phyloP scores from a whole-genome alignment of 768 basidiomycete genomes.

The Phallus indusiatus region DNA sequence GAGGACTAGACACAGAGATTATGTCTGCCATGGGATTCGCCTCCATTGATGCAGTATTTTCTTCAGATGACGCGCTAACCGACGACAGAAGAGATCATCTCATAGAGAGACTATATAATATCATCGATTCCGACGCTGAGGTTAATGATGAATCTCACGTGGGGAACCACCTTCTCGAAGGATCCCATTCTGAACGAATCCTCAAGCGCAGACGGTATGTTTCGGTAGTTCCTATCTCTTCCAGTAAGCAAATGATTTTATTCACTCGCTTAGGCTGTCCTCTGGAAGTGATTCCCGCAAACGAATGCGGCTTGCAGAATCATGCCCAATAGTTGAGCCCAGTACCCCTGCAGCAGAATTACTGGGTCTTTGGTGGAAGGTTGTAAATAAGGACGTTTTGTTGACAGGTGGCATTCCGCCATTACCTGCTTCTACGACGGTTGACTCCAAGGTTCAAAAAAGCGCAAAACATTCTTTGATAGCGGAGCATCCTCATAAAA shows the following conservation, averaged over 20 bases:
- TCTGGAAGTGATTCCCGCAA: conserved; percentile 38
- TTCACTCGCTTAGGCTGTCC: background rate
- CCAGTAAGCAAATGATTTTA: background rate
- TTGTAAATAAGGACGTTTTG: conserved; percentile 50
- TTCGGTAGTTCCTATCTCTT: conserved; percentile 9
- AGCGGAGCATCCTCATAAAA: background rate
- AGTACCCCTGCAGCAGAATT: background rate
- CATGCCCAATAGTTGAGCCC: background rate
- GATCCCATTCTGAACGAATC: conserved; percentile 29
- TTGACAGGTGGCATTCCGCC: conserved; percentile 58
- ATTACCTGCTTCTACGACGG: conserved; percentile 26
- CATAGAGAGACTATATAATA: background rate
- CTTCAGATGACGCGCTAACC: background rate
- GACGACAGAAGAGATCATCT: conserved; percentile 3
- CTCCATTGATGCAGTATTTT: background rate
- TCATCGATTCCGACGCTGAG: background rate
- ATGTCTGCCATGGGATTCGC: conserved; percentile 17
- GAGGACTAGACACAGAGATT: conserved; percentile 46
- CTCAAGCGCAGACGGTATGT: conserved; percentile 52
- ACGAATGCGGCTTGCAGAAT: conserved; percentile 28
- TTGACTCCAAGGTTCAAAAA: conserved; percentile 22
- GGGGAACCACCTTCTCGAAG: background rate
- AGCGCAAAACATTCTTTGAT: conserved; percentile 14
- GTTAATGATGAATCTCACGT: background rate
- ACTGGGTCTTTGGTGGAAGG: conserved; percentile 63